A percentile compares a stretch with the other conserved stretches of the same genome.
Evolutionary conservation across 768 basidiomycete species (phyloP).

Genomic region (Lyophyllum semitale): DNA sequence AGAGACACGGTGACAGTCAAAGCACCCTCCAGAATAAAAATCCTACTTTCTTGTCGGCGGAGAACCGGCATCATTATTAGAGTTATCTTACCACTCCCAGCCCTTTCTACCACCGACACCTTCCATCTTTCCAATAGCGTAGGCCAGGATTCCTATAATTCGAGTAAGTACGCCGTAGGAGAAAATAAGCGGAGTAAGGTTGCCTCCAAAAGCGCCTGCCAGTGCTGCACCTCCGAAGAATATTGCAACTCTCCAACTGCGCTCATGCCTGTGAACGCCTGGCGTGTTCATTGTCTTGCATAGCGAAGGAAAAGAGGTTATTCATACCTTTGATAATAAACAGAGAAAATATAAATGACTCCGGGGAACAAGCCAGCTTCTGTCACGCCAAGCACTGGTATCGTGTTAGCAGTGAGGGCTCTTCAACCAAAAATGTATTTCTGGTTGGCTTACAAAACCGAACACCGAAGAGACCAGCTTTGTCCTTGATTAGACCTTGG

Average conservation of each 20-base stretch:
- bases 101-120: conserved; percentile 59
- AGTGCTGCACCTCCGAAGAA: conserved; percentile 65
- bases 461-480: conserved; percentile 55
- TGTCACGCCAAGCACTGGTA: conserved; percentile 52
- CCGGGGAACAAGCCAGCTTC: conserved; percentile 66
- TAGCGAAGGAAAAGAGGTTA: not conserved
- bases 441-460: conserved; percentile 45
- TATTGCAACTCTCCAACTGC: conserved; percentile 61
- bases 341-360: conserved; percentile 58
- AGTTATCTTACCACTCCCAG: conserved; percentile 52
- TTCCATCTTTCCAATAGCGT: conserved; percentile 59
- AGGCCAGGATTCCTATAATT: conserved; percentile 54
- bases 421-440: not conserved
- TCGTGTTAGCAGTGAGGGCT: not conserved
- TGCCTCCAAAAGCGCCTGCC: conserved; percentile 66
- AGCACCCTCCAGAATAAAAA: conserved; percentile 59
- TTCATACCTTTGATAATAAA: conserved; percentile 51
- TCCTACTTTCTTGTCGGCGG: conserved; percentile 32
- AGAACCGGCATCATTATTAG: not conserved
- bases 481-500: conserved; percentile 57
- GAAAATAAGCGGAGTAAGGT: conserved; percentile 2
- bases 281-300: not conserved
- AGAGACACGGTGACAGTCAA: conserved; percentile 51
- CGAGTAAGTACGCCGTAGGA: not conserved
- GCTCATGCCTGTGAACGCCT: conserved; percentile 44